Conservation (phyloP, 441 rosid species). For the Pelargonium fulgidum region DNA sequence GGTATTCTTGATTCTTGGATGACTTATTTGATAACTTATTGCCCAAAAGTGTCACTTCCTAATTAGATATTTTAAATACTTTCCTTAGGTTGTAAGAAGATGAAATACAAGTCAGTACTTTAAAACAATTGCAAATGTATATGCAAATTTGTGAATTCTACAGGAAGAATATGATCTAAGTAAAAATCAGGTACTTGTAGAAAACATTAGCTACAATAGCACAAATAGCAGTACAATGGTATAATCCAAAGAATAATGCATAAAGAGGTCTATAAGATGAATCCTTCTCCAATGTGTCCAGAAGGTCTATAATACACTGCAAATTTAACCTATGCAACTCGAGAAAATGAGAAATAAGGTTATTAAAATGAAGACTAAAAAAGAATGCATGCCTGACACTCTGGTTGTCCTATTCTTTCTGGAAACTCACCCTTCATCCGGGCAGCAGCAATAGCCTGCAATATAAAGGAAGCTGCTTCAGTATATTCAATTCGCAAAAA, state of each 20-base stretch:
- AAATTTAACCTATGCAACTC: background rate
- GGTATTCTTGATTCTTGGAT: background rate
- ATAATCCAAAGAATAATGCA: background rate
- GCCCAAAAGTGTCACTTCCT: too few species aligned
- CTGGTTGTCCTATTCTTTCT: slow-evolving; percentile 88
- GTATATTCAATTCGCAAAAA: slow-evolving; percentile 10
- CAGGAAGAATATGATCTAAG: background rate
- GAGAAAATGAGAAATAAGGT: background rate
- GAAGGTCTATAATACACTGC: background rate
- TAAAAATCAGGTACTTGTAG: background rate
- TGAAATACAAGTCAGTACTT: too few species aligned
- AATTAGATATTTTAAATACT: too few species aligned
- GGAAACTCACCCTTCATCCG: slow-evolving; percentile 95
- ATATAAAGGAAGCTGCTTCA: slow-evolving; percentile 23
- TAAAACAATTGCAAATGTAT: too few species aligned
- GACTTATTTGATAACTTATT: too few species aligned
- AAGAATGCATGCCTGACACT: slow-evolving; percentile 72
- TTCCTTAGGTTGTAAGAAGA: too few species aligned
- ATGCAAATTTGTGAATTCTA: background rate
- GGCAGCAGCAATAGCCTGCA: slow-evolving; percentile 86
- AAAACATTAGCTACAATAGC: background rate
- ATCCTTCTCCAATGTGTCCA: background rate
- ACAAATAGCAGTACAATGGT: background rate
- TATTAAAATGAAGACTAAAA: slow-evolving; percentile 4
- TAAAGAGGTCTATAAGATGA: background rate